A percentile compares a stretch with the other conserved stretches of the same genome.
Evolutionary conservation across 495 filamentous ascomycete species (phyloP).

Genomic region (Bryoglossum gracile): DNA sequence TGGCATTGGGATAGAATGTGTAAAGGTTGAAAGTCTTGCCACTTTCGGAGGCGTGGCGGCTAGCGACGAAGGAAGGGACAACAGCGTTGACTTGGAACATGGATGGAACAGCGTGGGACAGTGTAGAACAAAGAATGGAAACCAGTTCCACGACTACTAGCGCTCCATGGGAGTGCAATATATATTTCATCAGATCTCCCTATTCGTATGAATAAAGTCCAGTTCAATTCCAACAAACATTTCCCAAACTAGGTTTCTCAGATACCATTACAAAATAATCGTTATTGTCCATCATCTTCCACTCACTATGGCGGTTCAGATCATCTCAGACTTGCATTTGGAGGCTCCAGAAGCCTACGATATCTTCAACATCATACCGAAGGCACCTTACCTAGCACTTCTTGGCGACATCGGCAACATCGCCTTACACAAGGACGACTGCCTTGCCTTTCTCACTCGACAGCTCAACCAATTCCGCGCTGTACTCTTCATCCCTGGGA

Average conservation of each 20-base stretch:
- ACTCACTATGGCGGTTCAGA: conserved; percentile 10
- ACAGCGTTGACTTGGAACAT: too few species aligned
- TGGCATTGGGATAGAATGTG: not conserved
- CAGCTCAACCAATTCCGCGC: conserved; percentile 39
- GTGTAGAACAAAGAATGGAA: too few species aligned
- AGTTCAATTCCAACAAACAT: too few species aligned
- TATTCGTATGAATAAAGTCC: too few species aligned
- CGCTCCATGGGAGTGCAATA: too few species aligned
- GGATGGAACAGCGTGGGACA: too few species aligned
- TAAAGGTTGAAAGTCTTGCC: too few species aligned
- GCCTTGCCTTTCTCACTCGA: conserved; percentile 34
- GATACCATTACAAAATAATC: conserved; percentile 10
- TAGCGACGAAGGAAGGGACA: too few species aligned
- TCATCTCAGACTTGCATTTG: conserved; percentile 9
- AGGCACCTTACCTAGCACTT: conserved; percentile 38
- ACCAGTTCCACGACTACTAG: too few species aligned
- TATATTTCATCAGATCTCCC: too few species aligned
- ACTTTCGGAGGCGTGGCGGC: too few species aligned
- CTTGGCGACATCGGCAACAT: conserved; percentile 56
- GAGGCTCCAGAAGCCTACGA: conserved; percentile 1
- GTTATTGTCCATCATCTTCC: conserved; percentile 8
- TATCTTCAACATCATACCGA: conserved; percentile 6
- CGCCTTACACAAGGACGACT: conserved; percentile 34
- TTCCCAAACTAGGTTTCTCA: conserved; percentile 4
- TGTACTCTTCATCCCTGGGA: conserved; percentile 48